A percentile compares a stretch with the other conserved stretches of the same genome.
These are phyloP conservation scores for Podospora australis DNA, from an alignment of 495 filamentous ascomycete genomes.

Conservation along the genomic window DNA sequence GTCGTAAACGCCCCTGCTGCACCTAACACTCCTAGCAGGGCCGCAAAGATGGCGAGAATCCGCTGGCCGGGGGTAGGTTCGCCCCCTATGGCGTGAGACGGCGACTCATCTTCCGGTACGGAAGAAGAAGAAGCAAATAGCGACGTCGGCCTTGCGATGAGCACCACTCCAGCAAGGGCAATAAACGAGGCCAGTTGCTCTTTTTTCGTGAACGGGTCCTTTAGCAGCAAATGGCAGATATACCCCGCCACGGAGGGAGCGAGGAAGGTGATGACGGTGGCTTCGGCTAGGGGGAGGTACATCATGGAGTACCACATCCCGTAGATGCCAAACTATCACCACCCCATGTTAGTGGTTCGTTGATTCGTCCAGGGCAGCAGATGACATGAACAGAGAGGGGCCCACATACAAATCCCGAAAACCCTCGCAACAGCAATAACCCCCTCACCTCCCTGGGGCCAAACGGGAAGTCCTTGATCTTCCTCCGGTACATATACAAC, in stretches of 20 bases:
- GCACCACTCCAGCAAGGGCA: constrained; percentile 71
- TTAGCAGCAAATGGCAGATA: constrained; percentile 67
- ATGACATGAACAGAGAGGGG: constrained; percentile 13
- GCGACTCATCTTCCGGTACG: constrained; percentile 5
- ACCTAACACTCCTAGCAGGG: constrained; percentile 76
- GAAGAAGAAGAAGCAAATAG: constrained; percentile 34
- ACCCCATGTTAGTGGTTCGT: neutral
- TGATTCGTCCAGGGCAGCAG: neutral
- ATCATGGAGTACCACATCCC: constrained; percentile 58
- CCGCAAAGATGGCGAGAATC: constrained; percentile 62
- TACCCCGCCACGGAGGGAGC: constrained; percentile 78
- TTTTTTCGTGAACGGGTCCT: constrained; percentile 69
- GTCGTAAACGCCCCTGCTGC: constrained; percentile 69
- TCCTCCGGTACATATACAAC: constrained; percentile 68
- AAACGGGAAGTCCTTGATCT: constrained; percentile 62
- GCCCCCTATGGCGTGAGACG: constrained; percentile 21
- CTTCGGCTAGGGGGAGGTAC: constrained; percentile 84
- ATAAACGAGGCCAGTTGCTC: constrained; percentile 73
- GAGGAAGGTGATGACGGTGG: constrained; percentile 89
- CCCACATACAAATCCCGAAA: constrained; percentile 59
- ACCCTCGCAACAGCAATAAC: constrained; percentile 62
- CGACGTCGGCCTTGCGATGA: constrained; percentile 73
- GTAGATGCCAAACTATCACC: constrained; percentile 68
- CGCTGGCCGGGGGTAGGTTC: constrained; percentile 58
- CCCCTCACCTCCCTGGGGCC: constrained; percentile 58